Conservation (phyloP, 169 alveolate genomes). For the Cytauxzoon felis region DNA sequence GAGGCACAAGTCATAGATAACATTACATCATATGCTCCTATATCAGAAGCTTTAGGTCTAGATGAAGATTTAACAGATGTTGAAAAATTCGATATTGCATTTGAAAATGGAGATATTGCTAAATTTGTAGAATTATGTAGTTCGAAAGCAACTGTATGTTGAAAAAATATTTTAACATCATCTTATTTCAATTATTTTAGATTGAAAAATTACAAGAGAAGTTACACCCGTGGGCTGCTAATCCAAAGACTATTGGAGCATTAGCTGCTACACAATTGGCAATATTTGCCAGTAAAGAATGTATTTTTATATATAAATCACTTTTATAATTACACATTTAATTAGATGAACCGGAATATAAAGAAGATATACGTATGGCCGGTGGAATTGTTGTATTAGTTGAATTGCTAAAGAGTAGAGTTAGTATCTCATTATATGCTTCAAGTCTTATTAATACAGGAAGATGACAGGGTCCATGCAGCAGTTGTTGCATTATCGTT, state of each 20-base stretch:
- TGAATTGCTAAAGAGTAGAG: constrained; percentile 47
- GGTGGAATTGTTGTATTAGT: constrained; percentile 56
- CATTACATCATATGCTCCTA: constrained; percentile 54
- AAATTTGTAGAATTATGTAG: constrained; percentile 45
- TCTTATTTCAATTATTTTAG: constrained; percentile 29
- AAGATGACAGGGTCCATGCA: constrained; percentile 84
- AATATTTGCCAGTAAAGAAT: constrained; percentile 81
- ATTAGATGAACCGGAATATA: constrained; percentile 41
- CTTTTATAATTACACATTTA: constrained; percentile 12
- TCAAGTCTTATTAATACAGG: constrained; percentile 38
- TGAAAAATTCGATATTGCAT: constrained; percentile 52
- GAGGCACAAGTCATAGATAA: constrained; percentile 56
- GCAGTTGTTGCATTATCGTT: constrained; percentile 89
- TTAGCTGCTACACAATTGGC: constrained; percentile 92
- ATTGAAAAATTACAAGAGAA: constrained; percentile 81
- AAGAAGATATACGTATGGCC: constrained; percentile 55
- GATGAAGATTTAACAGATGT: constrained; percentile 47
- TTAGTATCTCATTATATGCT: not conserved
- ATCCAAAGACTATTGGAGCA: constrained; percentile 93
- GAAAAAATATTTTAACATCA: not conserved
- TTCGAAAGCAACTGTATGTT: constrained; percentile 47
- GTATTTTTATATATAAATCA: constrained; percentile 13
- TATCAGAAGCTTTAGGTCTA: constrained; percentile 54
- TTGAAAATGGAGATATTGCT: constrained; percentile 47
- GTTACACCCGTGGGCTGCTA: constrained; percentile 94